Percentiles rank a stretch among this genome's conserved stretches.
Evolutionary conservation across 176 grass and related monocot species (phyloP).

Genomic region (Raddia distichophylla): DNA sequence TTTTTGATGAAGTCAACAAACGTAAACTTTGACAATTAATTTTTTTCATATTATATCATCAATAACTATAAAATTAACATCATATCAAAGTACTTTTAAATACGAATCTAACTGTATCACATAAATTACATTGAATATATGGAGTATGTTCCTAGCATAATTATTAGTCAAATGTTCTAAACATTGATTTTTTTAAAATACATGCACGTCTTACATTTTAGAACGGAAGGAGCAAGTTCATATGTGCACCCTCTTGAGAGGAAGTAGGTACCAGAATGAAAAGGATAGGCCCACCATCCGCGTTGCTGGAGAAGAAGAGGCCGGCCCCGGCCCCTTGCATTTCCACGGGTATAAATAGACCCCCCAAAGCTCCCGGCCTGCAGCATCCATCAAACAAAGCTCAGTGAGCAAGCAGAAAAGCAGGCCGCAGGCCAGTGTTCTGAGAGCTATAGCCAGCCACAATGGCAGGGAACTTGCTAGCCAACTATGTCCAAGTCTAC

Average conservation of each 20-base stretch:
- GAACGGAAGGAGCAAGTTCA: too few species aligned
- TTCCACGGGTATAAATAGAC: constrained; percentile 46
- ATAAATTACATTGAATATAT: too few species aligned
- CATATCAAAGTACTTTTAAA: too few species aligned
- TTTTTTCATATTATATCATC: too few species aligned
- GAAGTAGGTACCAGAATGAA: not conserved
- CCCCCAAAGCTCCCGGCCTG: constrained; percentile 2
- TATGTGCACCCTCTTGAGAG: not conserved
- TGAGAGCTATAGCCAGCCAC: constrained; percentile 16
- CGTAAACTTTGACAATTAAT: too few species aligned
- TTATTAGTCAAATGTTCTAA: too few species aligned
- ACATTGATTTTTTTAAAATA: too few species aligned
- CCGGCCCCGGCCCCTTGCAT: not conserved
- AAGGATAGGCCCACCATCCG: not conserved
- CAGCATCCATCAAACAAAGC: constrained; percentile 32
- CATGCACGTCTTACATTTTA: too few species aligned
- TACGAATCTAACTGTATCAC: too few species aligned
- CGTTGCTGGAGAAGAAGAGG: not conserved
- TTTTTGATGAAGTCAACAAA: too few species aligned
- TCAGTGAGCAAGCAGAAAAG: constrained; percentile 27
- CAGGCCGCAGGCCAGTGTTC: not conserved
- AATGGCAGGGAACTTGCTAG: constrained; percentile 45
- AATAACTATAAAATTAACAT: too few species aligned
- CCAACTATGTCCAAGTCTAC: constrained; percentile 69
- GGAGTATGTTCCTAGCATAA: too few species aligned